phyloP scores from a whole-genome alignment of 1,139 yeast species.

The Lodderomyces margitis region DNA sequence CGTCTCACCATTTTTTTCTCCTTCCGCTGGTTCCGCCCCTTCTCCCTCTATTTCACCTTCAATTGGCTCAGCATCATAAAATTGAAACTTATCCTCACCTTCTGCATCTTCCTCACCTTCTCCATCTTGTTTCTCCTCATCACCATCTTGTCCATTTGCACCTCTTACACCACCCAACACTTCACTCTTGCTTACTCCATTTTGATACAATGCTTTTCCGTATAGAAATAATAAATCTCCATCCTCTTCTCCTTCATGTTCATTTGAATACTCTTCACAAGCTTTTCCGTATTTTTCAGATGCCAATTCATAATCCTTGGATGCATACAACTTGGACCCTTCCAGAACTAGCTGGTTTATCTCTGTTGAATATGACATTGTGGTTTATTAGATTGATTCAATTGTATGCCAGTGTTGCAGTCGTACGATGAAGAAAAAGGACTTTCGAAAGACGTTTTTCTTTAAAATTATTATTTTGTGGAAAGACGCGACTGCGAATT shows the following conservation, averaged over 20 bases:
- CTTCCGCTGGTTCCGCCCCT: conserved; percentile 18
- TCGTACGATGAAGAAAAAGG: no score
- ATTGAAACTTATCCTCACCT: conserved; percentile 49
- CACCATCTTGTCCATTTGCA: conserved; percentile 22
- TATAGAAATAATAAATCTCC: conserved; percentile 73
- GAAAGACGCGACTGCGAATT: conserved; percentile 1
- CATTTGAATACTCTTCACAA: conserved; percentile 54
- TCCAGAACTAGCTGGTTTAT: conserved; percentile 49
- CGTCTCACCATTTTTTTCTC: conserved; percentile 31
- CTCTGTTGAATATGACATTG: conserved; percentile 18
- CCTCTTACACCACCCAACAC: conserved; percentile 71
- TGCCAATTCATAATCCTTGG: conserved; percentile 65
- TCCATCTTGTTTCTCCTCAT: conserved; percentile 18
- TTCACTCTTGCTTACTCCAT: conserved; percentile 72
- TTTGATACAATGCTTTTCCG: conserved; percentile 77
- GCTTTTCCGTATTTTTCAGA: conserved; percentile 74
- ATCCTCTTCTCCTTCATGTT: conserved; percentile 51
- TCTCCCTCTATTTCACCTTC: conserved; percentile 46
- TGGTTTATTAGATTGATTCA: background rate
- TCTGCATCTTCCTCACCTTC: conserved; percentile 17
- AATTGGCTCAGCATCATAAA: conserved; percentile 42
- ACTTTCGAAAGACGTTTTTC: no score
- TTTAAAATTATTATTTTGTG: background rate
- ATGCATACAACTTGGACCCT: conserved; percentile 62
- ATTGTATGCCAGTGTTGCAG: no score